Conservation (phyloP, 768 basidiomycete species). For the Podaxis mareebaensis region DNA sequence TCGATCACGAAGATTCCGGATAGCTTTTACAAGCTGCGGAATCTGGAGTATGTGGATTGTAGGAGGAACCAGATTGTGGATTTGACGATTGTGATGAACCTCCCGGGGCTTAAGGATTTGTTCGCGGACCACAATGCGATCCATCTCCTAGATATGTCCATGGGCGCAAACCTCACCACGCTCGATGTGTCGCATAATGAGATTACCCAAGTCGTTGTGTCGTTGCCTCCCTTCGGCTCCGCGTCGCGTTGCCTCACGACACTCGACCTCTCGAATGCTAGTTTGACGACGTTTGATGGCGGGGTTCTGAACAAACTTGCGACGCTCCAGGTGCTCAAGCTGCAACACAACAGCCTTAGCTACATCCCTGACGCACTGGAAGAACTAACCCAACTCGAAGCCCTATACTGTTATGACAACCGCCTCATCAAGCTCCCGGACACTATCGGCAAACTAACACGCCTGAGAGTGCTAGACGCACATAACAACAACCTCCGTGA, state of each 20-base stretch:
- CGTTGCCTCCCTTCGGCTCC: conserved; percentile 44
- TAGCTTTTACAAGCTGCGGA: conserved; percentile 53
- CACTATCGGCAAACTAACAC: conserved; percentile 74
- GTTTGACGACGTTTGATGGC: conserved; percentile 73
- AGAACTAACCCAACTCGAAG: conserved; percentile 66
- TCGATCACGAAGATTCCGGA: conserved; percentile 71
- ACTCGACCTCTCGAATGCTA: conserved; percentile 21
- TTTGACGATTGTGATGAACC: conserved; percentile 62
- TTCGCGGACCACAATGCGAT: conserved; percentile 83
- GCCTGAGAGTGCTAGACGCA: conserved; percentile 75
- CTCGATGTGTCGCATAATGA: conserved; percentile 88
- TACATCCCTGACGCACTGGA: conserved; percentile 83
- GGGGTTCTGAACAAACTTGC: conserved; percentile 70
- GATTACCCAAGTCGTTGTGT: conserved; percentile 74
- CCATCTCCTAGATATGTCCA: conserved; percentile 75
- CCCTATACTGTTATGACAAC: conserved; percentile 90
- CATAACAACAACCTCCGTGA: conserved; percentile 89
- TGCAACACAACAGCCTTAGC: conserved; percentile 88
- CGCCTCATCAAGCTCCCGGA: conserved; percentile 73
- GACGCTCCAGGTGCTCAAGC: conserved; percentile 66
- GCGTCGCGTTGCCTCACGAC: conserved; percentile 43
- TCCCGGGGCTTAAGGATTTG: conserved; percentile 70
- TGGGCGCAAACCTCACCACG: conserved; percentile 63
- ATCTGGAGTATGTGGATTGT: conserved; percentile 76
- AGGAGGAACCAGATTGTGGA: conserved; percentile 83